These are phyloP conservation scores for Vigna unguiculata DNA, from an alignment of 306 rosid species.

Conservation along the genomic window DNA sequence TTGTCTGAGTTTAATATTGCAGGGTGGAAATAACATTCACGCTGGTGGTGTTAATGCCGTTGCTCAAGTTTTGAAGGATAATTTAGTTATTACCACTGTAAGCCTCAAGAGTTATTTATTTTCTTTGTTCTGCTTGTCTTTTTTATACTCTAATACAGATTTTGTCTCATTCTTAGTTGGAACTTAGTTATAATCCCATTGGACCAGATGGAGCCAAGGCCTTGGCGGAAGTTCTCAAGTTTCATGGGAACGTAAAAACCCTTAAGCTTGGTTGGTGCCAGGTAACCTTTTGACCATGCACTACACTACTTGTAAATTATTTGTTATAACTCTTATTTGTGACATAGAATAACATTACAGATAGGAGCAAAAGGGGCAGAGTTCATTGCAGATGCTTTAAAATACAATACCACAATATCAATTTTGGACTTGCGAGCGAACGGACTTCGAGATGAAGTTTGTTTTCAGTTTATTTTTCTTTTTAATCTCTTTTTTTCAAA, in stretches of 20 bases:
- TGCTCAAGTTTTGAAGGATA: conserved; percentile 88
- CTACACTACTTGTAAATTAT: conserved; percentile 30
- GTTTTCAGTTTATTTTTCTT: conserved; percentile 42
- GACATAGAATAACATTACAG: conserved; percentile 53
- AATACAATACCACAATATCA: conserved; percentile 89
- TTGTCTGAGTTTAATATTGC: conserved; percentile 41
- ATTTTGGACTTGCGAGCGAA: conserved; percentile 88
- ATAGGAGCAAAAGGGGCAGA: conserved; percentile 96
- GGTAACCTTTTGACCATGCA: conserved; percentile 58
- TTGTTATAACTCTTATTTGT: conserved; percentile 12
- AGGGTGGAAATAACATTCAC: conserved; percentile 96
- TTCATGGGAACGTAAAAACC: conserved; percentile 79
- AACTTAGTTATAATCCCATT: conserved; percentile 91
- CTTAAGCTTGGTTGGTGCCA: conserved; percentile 99
- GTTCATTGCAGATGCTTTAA: conserved; percentile 84
- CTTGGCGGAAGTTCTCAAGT: conserved; percentile 88
- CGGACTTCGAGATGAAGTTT: conserved; percentile 89
- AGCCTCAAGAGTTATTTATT: conserved; percentile 42
- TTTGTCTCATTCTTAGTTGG: conserved; percentile 69
- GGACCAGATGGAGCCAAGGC: conserved; percentile 97
- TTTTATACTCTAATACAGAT: conserved; percentile 19
- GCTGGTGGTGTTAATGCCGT: conserved; percentile 69
- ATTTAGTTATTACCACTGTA: conserved; percentile 79
- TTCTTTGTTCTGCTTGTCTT: conserved; percentile 37
- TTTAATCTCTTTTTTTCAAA: background rate